Evolutionary conservation across 345 rosid species (phyloP).

Genomic region (Eutrema japonicum): DNA sequence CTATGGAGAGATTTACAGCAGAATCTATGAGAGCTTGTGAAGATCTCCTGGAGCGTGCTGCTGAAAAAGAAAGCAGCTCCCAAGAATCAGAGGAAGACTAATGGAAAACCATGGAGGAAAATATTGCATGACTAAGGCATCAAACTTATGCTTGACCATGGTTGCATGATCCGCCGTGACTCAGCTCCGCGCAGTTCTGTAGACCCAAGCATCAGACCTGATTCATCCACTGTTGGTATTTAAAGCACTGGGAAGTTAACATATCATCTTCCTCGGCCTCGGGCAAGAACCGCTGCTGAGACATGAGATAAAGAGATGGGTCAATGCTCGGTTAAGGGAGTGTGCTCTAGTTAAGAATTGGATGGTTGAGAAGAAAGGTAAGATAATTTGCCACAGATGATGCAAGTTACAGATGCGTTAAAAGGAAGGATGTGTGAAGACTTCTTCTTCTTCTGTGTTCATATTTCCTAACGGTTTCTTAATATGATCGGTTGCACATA

Average conservation of each 20-base stretch:
- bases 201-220: not conserved
- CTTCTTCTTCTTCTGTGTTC: conserved; percentile 1
- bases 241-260: conserved; percentile 13
- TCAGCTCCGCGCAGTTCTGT: not conserved
- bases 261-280: not conserved
- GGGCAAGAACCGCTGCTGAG: not conserved
- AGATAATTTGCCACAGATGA: conserved; percentile 17
- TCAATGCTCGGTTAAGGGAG: not conserved
- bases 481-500: not conserved
- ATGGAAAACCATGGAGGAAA: conserved; percentile 2
- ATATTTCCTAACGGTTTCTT: conserved; percentile 12
- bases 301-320: conserved; percentile 10
- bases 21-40: conserved; percentile 69
- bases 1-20: conserved; percentile 76
- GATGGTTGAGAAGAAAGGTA: conserved; percentile 10
- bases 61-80: conserved; percentile 59
- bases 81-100: conserved; percentile 50
- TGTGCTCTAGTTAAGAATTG: not conserved
- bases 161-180: conserved; percentile 10
- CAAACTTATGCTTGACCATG: not conserved
- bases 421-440: not conserved
- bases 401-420: not conserved
- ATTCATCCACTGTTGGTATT: not conserved
- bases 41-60: conserved; percentile 72
- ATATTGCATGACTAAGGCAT: not conserved